Conservation (phyloP, 768 basidiomycete genomes). For the Hericium alpestre region DNA sequence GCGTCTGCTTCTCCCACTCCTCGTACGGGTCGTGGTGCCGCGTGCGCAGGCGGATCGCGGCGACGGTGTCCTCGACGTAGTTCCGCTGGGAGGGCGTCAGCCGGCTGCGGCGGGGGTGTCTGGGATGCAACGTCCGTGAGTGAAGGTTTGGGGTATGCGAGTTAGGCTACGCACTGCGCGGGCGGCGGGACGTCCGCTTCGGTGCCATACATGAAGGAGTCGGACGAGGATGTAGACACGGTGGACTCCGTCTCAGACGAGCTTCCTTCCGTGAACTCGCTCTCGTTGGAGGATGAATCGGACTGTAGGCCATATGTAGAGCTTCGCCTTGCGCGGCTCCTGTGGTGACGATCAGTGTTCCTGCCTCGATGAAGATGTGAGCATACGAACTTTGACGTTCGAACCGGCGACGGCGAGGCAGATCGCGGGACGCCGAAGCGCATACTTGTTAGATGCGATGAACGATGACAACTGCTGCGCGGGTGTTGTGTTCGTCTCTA, state of each 20-base stretch:
- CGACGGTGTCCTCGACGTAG: constrained; percentile 34
- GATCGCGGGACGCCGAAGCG: neutral
- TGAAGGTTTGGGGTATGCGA: neutral
- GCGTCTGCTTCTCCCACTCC: constrained; percentile 40
- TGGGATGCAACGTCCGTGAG: neutral
- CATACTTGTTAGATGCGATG: neutral
- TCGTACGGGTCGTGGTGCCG: constrained; percentile 37
- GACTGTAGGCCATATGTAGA: neutral
- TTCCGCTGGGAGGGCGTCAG: constrained; percentile 16
- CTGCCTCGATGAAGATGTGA: too few relatives aligned
- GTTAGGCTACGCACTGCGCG: neutral
- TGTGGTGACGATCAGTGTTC: neutral
- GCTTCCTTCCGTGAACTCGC: neutral
- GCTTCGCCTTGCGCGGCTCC: neutral
- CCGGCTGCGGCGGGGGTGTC: neutral
- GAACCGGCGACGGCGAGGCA: neutral
- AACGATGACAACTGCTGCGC: too few relatives aligned
- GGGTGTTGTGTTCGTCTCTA: too few relatives aligned
- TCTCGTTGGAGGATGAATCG: neutral
- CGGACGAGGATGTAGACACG: neutral
- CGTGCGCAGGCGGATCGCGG: constrained; percentile 33
- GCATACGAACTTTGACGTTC: neutral
- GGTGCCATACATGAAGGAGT: neutral
- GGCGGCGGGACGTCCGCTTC: constrained; percentile 1
- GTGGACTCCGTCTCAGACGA: neutral